Percentiles rank a stretch among this genome's conserved stretches.
Conservation (phyloP, 2,329 filamentous ascomycete species). For the Cadophora gregata region DNA sequence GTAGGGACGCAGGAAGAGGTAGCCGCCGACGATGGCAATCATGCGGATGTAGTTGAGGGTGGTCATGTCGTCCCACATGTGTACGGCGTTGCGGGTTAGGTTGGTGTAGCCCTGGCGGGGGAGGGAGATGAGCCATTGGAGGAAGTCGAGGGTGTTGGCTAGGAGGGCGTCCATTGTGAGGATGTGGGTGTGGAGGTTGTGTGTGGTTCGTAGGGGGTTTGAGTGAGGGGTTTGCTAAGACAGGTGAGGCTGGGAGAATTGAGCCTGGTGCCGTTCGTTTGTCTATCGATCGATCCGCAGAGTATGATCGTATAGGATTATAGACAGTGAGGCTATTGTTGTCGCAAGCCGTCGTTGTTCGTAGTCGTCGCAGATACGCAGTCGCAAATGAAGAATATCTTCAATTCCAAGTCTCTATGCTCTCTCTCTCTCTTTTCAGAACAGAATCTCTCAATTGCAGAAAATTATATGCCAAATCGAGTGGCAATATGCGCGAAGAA, state of each 20-base stretch:
- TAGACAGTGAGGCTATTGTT: neutral
- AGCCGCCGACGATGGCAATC: constrained; percentile 73
- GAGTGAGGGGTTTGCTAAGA: neutral
- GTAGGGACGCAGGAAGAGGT: constrained; percentile 76
- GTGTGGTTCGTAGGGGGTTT: neutral
- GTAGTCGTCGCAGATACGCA: neutral
- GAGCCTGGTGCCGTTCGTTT: neutral
- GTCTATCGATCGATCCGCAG: neutral
- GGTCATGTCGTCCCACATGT: constrained; percentile 57
- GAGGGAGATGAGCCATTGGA: constrained; percentile 23
- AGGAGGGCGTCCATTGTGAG: constrained; percentile 15
- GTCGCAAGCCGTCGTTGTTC: neutral
- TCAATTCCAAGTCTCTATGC: neutral
- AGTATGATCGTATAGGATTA: neutral
- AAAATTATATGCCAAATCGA: neutral
- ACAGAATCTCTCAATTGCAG: neutral
- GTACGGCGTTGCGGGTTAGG: constrained; percentile 55
- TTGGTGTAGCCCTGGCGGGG: constrained; percentile 31
- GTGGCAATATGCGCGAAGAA: neutral
- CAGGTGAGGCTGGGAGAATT: neutral
- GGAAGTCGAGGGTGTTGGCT: constrained; percentile 18
- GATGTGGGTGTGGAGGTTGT: neutral
- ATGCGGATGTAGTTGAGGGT: constrained; percentile 69
- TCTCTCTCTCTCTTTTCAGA: neutral
- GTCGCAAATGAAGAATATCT: neutral